phyloP scores from a whole-genome alignment of 73 alveolate genomes.

The Stentor coeruleus region DNA sequence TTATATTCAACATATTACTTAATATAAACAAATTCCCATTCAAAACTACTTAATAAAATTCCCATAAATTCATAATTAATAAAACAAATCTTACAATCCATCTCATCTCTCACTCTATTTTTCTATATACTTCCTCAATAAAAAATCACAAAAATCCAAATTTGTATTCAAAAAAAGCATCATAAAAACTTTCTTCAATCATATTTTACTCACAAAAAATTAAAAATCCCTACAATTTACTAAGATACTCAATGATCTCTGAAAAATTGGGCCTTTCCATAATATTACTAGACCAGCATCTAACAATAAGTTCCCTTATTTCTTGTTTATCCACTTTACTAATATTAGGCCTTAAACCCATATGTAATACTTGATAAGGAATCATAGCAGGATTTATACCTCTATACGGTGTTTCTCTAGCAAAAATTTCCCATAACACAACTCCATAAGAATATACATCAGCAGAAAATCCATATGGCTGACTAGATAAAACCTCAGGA shows the following conservation, averaged over 20 bases:
- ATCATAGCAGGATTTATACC: slow-evolving; percentile 40
- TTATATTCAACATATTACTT: too few species aligned
- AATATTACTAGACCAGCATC: slow-evolving; percentile 83
- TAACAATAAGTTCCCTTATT: slow-evolving; percentile 53
- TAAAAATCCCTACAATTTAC: too few species aligned
- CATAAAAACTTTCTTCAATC: too few species aligned
- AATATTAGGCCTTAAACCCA: slow-evolving; percentile 75
- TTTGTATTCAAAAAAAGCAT: too few species aligned
- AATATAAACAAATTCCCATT: too few species aligned
- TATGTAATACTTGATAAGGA: slow-evolving; percentile 44
- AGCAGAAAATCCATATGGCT: slow-evolving; percentile 89
- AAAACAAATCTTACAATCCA: too few species aligned
- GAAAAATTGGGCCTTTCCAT: slow-evolving; percentile 5
- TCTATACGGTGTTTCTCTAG: slow-evolving; percentile 96
- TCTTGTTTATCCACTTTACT: slow-evolving; percentile 52
- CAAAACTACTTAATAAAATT: too few species aligned
- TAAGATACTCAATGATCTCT: not conserved
- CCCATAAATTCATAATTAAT: too few species aligned
- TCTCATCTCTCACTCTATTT: too few species aligned
- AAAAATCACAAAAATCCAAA: too few species aligned
- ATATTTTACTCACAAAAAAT: too few species aligned
- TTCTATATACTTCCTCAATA: too few species aligned
- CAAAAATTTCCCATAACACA: slow-evolving; percentile 94
- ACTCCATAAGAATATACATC: slow-evolving; percentile 97
- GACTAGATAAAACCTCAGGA: slow-evolving; percentile 97